Conservation (phyloP, 441 rosid species). For the Corymbia citriodora region DNA sequence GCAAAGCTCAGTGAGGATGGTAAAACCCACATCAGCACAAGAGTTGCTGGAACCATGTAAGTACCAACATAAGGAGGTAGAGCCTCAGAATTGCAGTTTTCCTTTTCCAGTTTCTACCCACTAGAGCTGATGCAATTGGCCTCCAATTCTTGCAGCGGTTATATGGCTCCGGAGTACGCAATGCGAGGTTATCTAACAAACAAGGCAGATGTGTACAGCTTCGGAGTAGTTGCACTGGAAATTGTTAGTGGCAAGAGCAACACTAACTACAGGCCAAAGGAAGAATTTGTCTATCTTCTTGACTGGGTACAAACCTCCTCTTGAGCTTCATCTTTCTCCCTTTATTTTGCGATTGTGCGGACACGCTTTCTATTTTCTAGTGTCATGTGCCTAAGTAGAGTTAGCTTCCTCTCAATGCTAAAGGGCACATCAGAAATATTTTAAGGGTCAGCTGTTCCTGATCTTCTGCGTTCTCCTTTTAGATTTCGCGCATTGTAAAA, state of each 20-base stretch:
- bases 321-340: not conserved
- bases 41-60: slow-evolving; percentile 88
- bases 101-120: not conserved
- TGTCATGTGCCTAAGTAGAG: not conserved
- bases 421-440: not conserved
- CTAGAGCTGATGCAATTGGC: not conserved
- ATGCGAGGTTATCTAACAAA: slow-evolving; percentile 70
- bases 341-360: not conserved
- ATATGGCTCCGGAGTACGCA: slow-evolving; percentile 77
- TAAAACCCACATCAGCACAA: slow-evolving; percentile 67
- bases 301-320: slow-evolving; percentile 49
- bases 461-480: not conserved
- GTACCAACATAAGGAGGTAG: slow-evolving; percentile 4
- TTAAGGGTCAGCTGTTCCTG: not conserved
- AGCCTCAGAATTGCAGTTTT: not conserved
- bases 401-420: not conserved
- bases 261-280: slow-evolving; percentile 72
- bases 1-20: slow-evolving; percentile 76
- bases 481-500: not conserved
- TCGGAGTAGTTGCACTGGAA: slow-evolving; percentile 12
- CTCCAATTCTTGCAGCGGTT: slow-evolving; percentile 32
- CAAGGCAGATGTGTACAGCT: slow-evolving; percentile 29
- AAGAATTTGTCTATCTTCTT: slow-evolving; percentile 75
- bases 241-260: slow-evolving; percentile 67
- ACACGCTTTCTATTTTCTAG: not conserved